phyloP scores from a whole-genome alignment of 140 eudicot species.

The Bidens hawaiensis region DNA sequence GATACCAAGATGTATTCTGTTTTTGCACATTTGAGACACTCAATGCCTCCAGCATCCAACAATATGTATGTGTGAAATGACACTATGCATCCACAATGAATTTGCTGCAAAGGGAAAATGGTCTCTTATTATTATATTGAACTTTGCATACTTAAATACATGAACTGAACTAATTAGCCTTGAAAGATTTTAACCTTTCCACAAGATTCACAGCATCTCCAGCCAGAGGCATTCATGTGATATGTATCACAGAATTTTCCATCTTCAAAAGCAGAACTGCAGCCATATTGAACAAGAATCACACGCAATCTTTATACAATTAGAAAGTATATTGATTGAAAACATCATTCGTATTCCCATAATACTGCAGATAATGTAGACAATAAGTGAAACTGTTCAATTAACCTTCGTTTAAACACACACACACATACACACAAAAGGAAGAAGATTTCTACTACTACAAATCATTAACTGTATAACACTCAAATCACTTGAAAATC shows the following conservation, averaged over 20 bases:
- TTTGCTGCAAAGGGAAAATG: slow-evolving; percentile 47
- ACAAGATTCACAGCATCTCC: slow-evolving; percentile 92
- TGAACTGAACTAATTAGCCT: slow-evolving; percentile 1
- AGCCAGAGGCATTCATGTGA: slow-evolving; percentile 75
- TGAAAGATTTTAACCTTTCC: slow-evolving; percentile 57
- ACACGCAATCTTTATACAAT: slow-evolving; percentile 12
- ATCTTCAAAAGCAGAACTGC: slow-evolving; percentile 66
- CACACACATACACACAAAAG: too few species aligned
- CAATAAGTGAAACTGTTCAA: background rate
- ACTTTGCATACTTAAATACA: background rate
- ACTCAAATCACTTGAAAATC: too few species aligned
- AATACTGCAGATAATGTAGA: slow-evolving; percentile 27
- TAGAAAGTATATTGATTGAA: too few species aligned
- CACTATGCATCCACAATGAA: slow-evolving; percentile 94
- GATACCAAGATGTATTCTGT: slow-evolving; percentile 69
- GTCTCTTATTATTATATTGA: slow-evolving; percentile 25
- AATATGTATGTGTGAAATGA: slow-evolving; percentile 81
- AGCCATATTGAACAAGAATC: slow-evolving; percentile 25
- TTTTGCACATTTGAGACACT: slow-evolving; percentile 71
- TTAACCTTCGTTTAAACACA: background rate
- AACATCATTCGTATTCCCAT: too few species aligned
- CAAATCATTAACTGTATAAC: background rate
- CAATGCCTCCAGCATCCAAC: slow-evolving; percentile 92
- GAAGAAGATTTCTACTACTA: background rate
- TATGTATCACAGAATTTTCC: slow-evolving; percentile 82